Percentiles rank a stretch among this genome's conserved stretches.
Conservation (phyloP, 208 protist species). For the Leishmania major region DNA sequence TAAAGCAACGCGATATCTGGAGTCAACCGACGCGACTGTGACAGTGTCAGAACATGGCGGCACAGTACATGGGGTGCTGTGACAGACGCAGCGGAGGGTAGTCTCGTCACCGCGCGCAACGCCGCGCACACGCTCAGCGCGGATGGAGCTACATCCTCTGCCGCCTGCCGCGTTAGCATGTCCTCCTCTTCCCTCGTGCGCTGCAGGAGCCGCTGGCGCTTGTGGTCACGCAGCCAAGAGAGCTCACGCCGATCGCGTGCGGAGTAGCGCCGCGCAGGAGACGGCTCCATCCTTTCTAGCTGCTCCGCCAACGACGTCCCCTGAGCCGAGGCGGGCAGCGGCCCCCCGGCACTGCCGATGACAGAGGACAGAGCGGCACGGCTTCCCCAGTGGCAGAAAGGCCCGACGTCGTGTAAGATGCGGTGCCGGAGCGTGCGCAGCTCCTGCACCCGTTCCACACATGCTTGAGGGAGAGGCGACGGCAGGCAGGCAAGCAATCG, state of each 20-base stretch:
- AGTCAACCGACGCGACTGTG: slow-evolving; percentile 34
- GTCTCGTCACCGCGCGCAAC: slow-evolving; percentile 11
- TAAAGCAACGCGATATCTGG: slow-evolving; percentile 49
- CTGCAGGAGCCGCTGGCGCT: slow-evolving; percentile 23
- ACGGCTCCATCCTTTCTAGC: slow-evolving; percentile 7
- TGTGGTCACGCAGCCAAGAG: slow-evolving; percentile 7
- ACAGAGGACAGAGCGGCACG: not conserved
- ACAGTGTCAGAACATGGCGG: slow-evolving; percentile 23
- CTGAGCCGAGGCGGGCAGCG: not conserved
- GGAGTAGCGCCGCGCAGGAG: slow-evolving; percentile 7
- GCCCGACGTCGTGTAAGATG: slow-evolving; percentile 23
- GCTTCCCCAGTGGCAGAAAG: slow-evolving; percentile 9
- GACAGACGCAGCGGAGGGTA: not conserved
- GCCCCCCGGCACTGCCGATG: not conserved
- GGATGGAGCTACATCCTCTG: not conserved
- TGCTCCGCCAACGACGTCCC: slow-evolving; percentile 16
- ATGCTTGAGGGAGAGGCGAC: slow-evolving; percentile 1
- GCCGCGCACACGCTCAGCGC: slow-evolving; percentile 19
- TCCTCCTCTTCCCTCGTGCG: slow-evolving; percentile 4
- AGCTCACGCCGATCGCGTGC: slow-evolving; percentile 30
- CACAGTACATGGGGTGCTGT: not conserved
- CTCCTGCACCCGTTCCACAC: slow-evolving; percentile 9
- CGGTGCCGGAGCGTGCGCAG: slow-evolving; percentile 15
- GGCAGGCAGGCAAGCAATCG: slow-evolving; percentile 25
- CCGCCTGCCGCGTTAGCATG: slow-evolving; percentile 8